Conservation (phyloP, 805 yeast species). For the Kazachstania taianensis region DNA sequence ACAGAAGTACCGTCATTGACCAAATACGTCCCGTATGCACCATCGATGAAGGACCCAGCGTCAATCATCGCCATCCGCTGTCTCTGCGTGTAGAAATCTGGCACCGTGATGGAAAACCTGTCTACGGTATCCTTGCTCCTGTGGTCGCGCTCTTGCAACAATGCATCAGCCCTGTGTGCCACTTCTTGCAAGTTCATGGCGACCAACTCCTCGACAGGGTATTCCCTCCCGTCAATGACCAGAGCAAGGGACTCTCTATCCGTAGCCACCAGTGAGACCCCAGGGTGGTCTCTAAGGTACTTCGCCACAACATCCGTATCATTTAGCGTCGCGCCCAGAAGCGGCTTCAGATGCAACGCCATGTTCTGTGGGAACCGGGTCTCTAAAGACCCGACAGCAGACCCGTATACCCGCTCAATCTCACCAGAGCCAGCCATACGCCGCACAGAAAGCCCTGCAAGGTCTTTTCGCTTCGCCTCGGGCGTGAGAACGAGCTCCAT, state of each 20-base stretch:
- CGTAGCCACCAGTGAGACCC: slow-evolving; percentile 37
- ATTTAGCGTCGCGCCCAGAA: slow-evolving; percentile 52
- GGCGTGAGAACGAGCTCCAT: slow-evolving; percentile 82
- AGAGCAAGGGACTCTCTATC: slow-evolving; percentile 51
- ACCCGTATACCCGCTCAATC: slow-evolving; percentile 68
- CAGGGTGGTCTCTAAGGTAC: slow-evolving; percentile 52
- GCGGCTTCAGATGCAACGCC: slow-evolving; percentile 53
- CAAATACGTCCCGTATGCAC: slow-evolving; percentile 46
- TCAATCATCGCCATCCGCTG: slow-evolving; percentile 67
- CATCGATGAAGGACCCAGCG: slow-evolving; percentile 53
- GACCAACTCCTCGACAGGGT: slow-evolving; percentile 63
- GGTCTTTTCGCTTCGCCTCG: slow-evolving; percentile 86
- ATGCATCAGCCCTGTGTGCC: slow-evolving; percentile 49
- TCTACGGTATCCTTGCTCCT: slow-evolving; percentile 38
- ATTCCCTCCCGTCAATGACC: slow-evolving; percentile 37
- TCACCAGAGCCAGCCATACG: slow-evolving; percentile 31
- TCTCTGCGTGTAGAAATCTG: slow-evolving; percentile 53
- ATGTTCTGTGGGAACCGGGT: slow-evolving; percentile 67
- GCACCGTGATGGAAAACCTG: slow-evolving; percentile 68
- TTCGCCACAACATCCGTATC: slow-evolving; percentile 37
- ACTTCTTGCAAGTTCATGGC: slow-evolving; percentile 76
- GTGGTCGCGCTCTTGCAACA: slow-evolving; percentile 46
- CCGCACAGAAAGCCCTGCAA: slow-evolving; percentile 64
- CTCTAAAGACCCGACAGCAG: slow-evolving; percentile 58
- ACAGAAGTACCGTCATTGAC: slow-evolving; percentile 91